Evolutionary conservation across 1,284 basidiomycete genomes (phyloP), one percentile per base, ranked within the genome.

Genomic region (Coniophora puteana): DNA sequence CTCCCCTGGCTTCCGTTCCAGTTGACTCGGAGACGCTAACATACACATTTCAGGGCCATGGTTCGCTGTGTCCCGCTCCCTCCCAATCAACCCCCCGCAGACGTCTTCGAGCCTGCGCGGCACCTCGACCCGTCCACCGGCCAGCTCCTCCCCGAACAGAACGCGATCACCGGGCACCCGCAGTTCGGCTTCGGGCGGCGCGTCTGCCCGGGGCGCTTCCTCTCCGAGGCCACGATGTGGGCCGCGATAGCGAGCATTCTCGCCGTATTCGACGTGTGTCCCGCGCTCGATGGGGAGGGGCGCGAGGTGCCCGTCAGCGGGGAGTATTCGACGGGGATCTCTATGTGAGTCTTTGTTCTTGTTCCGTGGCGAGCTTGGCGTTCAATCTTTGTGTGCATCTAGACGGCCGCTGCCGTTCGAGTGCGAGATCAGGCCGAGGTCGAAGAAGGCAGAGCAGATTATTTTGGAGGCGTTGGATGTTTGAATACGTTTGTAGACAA

Each of bases 401-500:
- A n/a, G n/a, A n/a, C n/a, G n/a, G n/a, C n/a, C n/a, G n/a, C n/a
- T n/a, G 47, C 72, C 77, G 6, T 83, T 78, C 62, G 69, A 72
- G 50, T 83, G 80, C 50, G 52, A 62, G 11, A 71, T 83, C 50
- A 74, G 64, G 49, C 79, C 80, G 10, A 72, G 80, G 14, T 80
- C 79, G 1, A 63, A 70, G 28, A 71, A 68, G 47, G 71, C 77
- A n/a, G n/a, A n/a, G n/a, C n/a, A n/a, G n/a, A n/a, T n/a, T n/a
- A n/a, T n/a, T n/a, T n/a, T n/a, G n/a, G n/a, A n/a, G n/a, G n/a
- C n/a, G n/a, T n/a, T n/a, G n/a, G n/a, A n/a, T n/a, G n/a, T n/a
- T n/a, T n/a, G n/a, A n/a, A n/a, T n/a, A n/a, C n/a, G n/a, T n/a
- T n/a, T n/a, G n/a, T n/a, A n/a, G n/a, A n/a, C n/a, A n/a, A n/a